Conservation (phyloP, 306 rosid species). For the Malus asiatica region DNA sequence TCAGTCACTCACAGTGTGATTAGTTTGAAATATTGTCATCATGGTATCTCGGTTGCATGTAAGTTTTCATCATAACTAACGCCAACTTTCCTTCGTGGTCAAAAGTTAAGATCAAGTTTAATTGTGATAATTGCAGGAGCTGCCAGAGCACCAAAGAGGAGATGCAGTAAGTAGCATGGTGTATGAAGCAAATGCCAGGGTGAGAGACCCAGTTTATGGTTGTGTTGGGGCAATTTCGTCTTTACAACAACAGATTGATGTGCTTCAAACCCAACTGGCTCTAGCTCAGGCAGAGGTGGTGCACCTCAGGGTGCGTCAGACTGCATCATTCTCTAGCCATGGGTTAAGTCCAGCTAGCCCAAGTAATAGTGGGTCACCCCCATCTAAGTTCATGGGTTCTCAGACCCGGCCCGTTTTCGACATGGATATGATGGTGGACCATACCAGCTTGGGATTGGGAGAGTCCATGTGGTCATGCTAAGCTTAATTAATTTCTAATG, state of each 20-base stretch:
- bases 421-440: conserved; percentile 57
- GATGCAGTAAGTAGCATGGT: conserved; percentile 92
- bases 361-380: conserved; percentile 51
- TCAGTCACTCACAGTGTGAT: not conserved
- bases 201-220: conserved; percentile 83
- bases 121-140: conserved; percentile 40
- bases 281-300: conserved; percentile 88
- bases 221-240: conserved; percentile 82
- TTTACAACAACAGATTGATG: conserved; percentile 69
- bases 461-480: conserved; percentile 57
- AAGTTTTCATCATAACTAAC: not conserved
- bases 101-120: not conserved
- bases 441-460: conserved; percentile 30
- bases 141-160: conserved; percentile 65
- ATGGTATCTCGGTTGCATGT: not conserved
- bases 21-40: too few relatives aligned
- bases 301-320: conserved; percentile 55
- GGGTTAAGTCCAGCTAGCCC: conserved; percentile 58
- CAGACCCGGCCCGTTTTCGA: conserved; percentile 47
- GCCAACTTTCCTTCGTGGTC: not conserved
- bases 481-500: not conserved
- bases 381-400: conserved; percentile 41
- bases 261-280: conserved; percentile 68
- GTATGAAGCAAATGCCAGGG: conserved; percentile 82
- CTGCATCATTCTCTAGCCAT: conserved; percentile 25